Base-by-base conservation (phyloP, 2,329 filamentous ascomycete species). In the Pestalotiopsis sp. region DNA sequence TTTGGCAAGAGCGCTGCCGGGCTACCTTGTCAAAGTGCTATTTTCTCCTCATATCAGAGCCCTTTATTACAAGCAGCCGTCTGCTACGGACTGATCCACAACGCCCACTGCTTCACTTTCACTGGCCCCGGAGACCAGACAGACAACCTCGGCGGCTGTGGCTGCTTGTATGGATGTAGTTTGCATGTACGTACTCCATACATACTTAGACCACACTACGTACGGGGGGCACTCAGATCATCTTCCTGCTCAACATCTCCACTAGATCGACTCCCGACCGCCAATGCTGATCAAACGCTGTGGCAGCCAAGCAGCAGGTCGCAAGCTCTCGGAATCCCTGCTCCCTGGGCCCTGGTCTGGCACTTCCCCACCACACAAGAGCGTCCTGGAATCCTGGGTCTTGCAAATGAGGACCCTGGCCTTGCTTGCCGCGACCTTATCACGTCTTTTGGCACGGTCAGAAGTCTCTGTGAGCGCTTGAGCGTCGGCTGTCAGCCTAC, bases 221-320 rank as follows among this genome's bases (percentile, higher is more conserved):
- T 17, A 52, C 20, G 14, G 20, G 20, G 38, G 25, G 59, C 25
- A 20, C 27, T 62, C n/a, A 39, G n/a, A 39, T 62, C 59, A 62
- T 20, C 25, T 39, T 23, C 25, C 25, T 64, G 59, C 36, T 41
- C 27, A 39, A 25, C 31, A 36, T 31, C 59, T 62, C 59, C 59
- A 62, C 59, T 41, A 62, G 31, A 62, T 49, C 61, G 41, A 64
- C 61, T 49, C 61, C 41, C 57, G 49, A 23, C 36, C 45, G 59
- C 41, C 66, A 63, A 23, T 67, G 66, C 39, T 67, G 59, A 67
- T 67, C 66, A 67, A 67, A 67, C 66, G 38, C 27, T 17, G 57
- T 67, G 65, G 57, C 27, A 59, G 57, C 23, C 57, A 59, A 52
- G 23, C 27, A 41, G 65, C 23, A 67, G 41, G 20, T 61, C 36